These are phyloP conservation scores for Teratosphaeria pseudoeucalypti DNA, from an alignment of 2,329 filamentous ascomycete species.

Conservation along the genomic window DNA sequence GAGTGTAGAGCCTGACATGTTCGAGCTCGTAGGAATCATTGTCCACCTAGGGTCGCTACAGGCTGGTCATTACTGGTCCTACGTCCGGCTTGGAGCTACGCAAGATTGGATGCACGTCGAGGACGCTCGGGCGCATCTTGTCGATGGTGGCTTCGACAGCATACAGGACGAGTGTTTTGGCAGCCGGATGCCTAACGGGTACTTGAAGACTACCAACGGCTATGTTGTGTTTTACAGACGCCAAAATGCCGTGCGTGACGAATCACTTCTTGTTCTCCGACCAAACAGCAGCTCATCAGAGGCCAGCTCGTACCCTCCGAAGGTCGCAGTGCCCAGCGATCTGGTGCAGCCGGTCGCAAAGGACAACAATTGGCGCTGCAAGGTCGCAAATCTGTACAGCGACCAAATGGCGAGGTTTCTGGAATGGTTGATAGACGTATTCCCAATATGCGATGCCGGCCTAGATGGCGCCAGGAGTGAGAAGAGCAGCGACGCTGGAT, in stretches of 20 bases:
- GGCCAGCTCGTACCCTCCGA: constrained; percentile 1
- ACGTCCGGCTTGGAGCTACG: constrained; percentile 61
- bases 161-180: constrained; percentile 68
- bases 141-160: constrained; percentile 53
- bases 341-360: not conserved
- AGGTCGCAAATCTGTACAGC: constrained; percentile 15
- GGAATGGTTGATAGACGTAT: constrained; percentile 9
- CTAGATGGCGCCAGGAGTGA: not conserved
- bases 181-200: constrained; percentile 47
- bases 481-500: not conserved
- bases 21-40: constrained; percentile 88
- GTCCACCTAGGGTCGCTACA: constrained; percentile 90
- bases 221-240: constrained; percentile 99
- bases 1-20: constrained; percentile 57
- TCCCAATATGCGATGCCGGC: not conserved
- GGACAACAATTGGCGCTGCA: constrained; percentile 9
- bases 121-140: constrained; percentile 68
- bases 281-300: not conserved
- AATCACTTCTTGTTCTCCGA: not conserved
- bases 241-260: not conserved
- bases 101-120: constrained; percentile 83
- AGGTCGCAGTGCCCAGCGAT: not conserved
- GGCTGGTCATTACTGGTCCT: constrained; percentile 95
- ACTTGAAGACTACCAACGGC: constrained; percentile 51
- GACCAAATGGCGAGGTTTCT: constrained; percentile 11